These are phyloP conservation scores for Agroathelia rolfsii DNA, from an alignment of 1,284 basidiomycete genomes.

Conservation along the genomic window DNA sequence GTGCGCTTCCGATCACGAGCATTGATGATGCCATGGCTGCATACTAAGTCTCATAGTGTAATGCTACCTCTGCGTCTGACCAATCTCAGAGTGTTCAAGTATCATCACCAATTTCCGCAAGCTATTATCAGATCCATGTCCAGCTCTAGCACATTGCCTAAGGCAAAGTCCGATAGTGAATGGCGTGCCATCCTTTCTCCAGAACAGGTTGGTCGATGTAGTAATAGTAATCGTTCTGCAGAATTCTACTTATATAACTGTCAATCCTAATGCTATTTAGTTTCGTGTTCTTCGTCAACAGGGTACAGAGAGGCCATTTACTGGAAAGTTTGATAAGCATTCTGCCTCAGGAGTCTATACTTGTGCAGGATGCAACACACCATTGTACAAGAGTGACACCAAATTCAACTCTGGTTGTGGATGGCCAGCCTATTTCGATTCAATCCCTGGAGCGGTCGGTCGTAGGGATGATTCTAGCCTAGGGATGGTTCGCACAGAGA, in stretches of 20 bases:
- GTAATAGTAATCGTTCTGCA: no score
- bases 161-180: constrained; percentile 64
- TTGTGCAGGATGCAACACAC: constrained; percentile 62
- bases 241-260: neutral
- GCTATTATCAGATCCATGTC: no score
- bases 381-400: constrained; percentile 78
- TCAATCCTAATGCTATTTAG: constrained; percentile 27
- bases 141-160: no score
- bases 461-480: constrained; percentile 51
- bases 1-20: no score
- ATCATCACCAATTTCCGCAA: no score
- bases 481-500: constrained; percentile 62
- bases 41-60: no score
- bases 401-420: constrained; percentile 94
- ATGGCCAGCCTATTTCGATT: constrained; percentile 97
- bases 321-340: constrained; percentile 72
- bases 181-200: constrained; percentile 78
- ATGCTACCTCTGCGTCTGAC: no score
- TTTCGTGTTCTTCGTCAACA: constrained; percentile 82
- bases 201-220: constrained; percentile 59
- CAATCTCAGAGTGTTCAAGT: no score
- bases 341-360: constrained; percentile 59
- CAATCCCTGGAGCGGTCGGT: constrained; percentile 84
- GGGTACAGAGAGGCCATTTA: constrained; percentile 76
- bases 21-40: no score